These are phyloP conservation scores for Craterostigma plantagineum DNA, from an alignment of 257 asterid genomes.

Conservation along the genomic window DNA sequence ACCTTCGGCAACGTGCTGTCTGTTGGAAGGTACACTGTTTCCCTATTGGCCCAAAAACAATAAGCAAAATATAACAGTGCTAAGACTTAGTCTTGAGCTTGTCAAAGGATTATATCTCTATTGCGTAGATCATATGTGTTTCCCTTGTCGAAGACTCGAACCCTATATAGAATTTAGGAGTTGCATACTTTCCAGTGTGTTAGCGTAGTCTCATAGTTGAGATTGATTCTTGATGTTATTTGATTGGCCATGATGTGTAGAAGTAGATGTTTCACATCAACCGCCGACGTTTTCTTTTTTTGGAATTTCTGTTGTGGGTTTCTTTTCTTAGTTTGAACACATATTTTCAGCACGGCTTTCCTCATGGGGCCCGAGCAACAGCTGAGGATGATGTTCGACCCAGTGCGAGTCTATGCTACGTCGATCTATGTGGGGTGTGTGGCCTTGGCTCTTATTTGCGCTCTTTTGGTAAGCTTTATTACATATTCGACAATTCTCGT, in stretches of 20 bases:
- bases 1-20: conserved; percentile 82
- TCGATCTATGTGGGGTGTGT: conserved; percentile 57
- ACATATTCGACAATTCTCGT: neutral
- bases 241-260: too few relatives aligned
- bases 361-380: conserved; percentile 68
- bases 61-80: neutral
- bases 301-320: conserved; percentile 8
- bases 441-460: conserved; percentile 72
- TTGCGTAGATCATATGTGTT: too few relatives aligned
- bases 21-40: conserved; percentile 54
- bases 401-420: conserved; percentile 61
- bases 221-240: too few relatives aligned
- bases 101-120: too few relatives aligned
- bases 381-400: conserved; percentile 82
- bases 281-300: too few relatives aligned
- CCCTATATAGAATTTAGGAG: too few relatives aligned
- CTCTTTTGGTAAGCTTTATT: conserved; percentile 56
- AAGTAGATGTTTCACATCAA: neutral
- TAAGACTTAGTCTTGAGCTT: neutral
- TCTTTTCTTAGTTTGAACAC: conserved; percentile 23
- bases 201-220: too few relatives aligned
- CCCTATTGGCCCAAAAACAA: neutral
- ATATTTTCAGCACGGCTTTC: conserved; percentile 75
- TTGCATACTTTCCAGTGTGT: too few relatives aligned
- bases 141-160: too few relatives aligned